Evolutionary conservation across 2,329 filamentous ascomycete genomes (phyloP).

Genomic region (Aspergillus sp.): DNA sequence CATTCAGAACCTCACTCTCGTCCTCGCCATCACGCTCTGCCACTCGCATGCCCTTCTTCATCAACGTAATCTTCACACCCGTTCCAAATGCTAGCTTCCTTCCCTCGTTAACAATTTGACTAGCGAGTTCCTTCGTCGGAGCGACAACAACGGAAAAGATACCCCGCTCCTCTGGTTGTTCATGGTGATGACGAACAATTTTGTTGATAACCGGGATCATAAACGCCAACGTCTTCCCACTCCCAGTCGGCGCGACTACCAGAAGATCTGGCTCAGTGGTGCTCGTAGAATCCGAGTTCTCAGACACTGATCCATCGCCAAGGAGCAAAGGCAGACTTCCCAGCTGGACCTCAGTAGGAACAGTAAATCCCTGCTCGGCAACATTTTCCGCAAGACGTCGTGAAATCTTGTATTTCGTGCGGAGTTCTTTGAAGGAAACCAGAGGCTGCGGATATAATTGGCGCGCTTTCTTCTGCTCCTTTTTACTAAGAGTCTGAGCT

Average conservation of each 20-base stretch:
- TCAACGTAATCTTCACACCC: slow-evolving; percentile 73
- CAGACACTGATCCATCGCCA: slow-evolving; percentile 45
- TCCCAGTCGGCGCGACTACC: slow-evolving; percentile 89
- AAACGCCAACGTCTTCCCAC: slow-evolving; percentile 93
- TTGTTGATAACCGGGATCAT: slow-evolving; percentile 81
- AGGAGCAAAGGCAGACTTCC: slow-evolving; percentile 79
- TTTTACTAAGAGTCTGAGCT: slow-evolving; percentile 41
- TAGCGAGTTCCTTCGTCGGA: slow-evolving; percentile 76
- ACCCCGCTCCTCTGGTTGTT: slow-evolving; percentile 56
- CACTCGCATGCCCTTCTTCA: slow-evolving; percentile 81
- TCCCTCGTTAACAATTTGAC: slow-evolving; percentile 79
- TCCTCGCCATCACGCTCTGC: slow-evolving; percentile 47
- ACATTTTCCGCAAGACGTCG: slow-evolving; percentile 75
- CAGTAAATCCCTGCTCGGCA: slow-evolving; percentile 75
- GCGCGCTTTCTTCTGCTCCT: slow-evolving; percentile 50
- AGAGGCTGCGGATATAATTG: slow-evolving; percentile 78
- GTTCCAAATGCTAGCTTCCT: slow-evolving; percentile 77
- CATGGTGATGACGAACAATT: slow-evolving; percentile 57
- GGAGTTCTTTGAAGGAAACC: slow-evolving; percentile 71
- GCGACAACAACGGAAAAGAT: slow-evolving; percentile 71
- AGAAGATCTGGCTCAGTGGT: slow-evolving; percentile 67
- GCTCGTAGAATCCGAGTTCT: slow-evolving; percentile 30
- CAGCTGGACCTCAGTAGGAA: slow-evolving; percentile 93
- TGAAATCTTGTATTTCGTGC: slow-evolving; percentile 70
- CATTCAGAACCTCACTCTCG: slow-evolving; percentile 40